Percentiles rank a stretch among this genome's conserved stretches.
These are phyloP conservation scores for Tephrocybe sp. DNA, from an alignment of 768 basidiomycete genomes.

Conservation along the genomic window DNA sequence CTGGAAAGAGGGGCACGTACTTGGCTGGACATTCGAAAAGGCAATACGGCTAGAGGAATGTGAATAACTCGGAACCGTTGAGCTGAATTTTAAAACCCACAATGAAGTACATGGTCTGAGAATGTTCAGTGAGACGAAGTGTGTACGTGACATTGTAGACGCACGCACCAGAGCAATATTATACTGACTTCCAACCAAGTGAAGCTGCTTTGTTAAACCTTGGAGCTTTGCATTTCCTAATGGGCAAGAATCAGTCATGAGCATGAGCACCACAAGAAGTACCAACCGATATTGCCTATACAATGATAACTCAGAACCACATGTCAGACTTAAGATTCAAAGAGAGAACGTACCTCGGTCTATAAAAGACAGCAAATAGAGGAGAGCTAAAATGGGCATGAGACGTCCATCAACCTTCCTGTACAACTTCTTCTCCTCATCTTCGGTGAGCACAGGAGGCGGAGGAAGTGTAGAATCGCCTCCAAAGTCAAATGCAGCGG, in stretches of 20 bases:
- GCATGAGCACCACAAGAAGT: not conserved
- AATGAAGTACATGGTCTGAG: conserved; percentile 70
- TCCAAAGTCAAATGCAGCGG: conserved; percentile 36
- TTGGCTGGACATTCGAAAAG: conserved; percentile 73
- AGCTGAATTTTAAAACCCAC: conserved; percentile 33
- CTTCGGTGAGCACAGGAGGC: conserved; percentile 43
- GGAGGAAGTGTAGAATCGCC: conserved; percentile 45
- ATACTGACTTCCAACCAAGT: conserved; percentile 58
- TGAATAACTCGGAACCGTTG: not conserved
- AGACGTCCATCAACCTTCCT: conserved; percentile 58
- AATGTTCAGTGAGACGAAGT: not conserved
- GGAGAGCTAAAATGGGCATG: conserved; percentile 56
- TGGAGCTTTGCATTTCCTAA: conserved; percentile 67
- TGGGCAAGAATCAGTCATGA: not conserved
- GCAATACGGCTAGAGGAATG: conserved; percentile 48
- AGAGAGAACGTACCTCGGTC: conserved; percentile 48
- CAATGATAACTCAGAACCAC: not conserved
- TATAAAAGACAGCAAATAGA: conserved; percentile 65
- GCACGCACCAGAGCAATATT: conserved; percentile 61
- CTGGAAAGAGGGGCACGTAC: conserved; percentile 31
- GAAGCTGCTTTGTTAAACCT: conserved; percentile 56
- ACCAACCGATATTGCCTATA: conserved; percentile 57
- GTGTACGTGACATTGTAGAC: not conserved
- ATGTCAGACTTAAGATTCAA: not conserved
- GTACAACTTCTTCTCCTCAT: conserved; percentile 54